Evolutionary conservation across 345 rosid species (phyloP).

Genomic region (Gossypium rotundifolium): DNA sequence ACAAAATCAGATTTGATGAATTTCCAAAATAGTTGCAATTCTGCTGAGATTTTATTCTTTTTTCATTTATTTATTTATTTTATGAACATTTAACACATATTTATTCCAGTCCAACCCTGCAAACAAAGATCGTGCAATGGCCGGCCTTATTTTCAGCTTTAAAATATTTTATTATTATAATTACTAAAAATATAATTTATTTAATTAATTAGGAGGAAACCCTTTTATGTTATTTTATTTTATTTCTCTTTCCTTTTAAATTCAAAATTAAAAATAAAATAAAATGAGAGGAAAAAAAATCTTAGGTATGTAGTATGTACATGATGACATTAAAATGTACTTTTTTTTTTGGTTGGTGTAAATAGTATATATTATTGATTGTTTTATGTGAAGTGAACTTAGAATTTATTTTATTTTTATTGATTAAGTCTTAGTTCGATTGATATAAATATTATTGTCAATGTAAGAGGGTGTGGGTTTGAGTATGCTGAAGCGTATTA

Average conservation of each 20-base stretch:
- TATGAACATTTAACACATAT: neutral
- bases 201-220: neutral
- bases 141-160: neutral
- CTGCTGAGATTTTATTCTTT: conserved; percentile 3
- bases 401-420: neutral
- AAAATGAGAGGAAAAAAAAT: neutral
- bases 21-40: neutral
- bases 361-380: neutral
- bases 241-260: neutral
- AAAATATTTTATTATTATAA: neutral
- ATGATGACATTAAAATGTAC: neutral
- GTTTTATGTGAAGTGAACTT: neutral
- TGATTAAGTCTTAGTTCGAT: no score
- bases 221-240: neutral
- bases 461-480: fast-evolving
- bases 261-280: neutral
- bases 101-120: neutral
- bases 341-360: no score
- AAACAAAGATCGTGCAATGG: conserved; percentile 4
- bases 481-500: no score
- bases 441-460: no score
- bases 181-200: neutral
- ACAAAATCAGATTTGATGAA: neutral
- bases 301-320: neutral
- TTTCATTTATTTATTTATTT: neutral